Conservation (phyloP, 345 rosid species). For the Psidium friedrichsthalianum region DNA sequence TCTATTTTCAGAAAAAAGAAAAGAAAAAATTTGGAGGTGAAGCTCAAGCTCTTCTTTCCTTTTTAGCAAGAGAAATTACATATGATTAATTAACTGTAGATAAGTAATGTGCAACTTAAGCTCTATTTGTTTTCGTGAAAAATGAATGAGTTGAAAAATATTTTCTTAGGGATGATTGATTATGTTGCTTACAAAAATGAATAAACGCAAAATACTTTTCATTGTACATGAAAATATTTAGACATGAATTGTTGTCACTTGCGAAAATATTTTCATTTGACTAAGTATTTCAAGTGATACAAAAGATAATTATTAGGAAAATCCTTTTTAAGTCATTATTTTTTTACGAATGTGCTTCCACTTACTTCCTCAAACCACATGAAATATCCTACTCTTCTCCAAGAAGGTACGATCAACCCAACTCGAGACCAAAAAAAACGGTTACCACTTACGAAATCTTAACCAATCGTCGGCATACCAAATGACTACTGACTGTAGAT, state of each 20-base stretch:
- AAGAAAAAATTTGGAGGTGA: background rate
- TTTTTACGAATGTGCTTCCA: too few relatives aligned
- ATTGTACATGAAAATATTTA: background rate
- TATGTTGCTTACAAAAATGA: background rate
- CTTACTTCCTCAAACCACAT: too few relatives aligned
- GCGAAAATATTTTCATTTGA: background rate
- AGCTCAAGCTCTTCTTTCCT: background rate
- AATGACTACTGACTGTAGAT: background rate
- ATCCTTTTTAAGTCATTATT: background rate
- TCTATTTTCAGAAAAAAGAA: background rate
- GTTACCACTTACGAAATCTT: background rate
- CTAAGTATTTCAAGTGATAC: background rate
- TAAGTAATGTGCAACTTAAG: background rate
- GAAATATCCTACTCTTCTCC: too few relatives aligned
- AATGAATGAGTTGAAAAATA: background rate
- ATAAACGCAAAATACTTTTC: background rate
- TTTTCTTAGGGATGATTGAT: background rate
- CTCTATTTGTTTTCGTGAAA: background rate
- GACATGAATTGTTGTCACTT: too few relatives aligned
- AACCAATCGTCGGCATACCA: background rate
- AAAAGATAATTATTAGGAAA: background rate
- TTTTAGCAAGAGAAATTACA: background rate
- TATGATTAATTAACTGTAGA: background rate
- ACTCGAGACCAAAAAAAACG: too few relatives aligned
- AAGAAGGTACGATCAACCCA: too few relatives aligned